Conservation (phyloP, 306 rosid species). For the Purshia tridentata region DNA sequence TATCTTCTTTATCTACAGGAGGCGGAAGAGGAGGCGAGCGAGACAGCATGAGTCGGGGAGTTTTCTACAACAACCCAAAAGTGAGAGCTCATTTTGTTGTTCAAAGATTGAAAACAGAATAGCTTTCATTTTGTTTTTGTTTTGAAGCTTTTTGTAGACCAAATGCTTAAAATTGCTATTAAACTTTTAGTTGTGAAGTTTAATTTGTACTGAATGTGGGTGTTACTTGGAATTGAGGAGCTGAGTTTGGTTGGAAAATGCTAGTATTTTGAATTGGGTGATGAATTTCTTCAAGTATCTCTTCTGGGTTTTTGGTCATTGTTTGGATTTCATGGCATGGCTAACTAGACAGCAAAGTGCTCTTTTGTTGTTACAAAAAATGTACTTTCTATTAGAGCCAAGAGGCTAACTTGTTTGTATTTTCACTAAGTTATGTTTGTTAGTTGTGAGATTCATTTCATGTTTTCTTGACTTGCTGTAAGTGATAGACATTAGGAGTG, state of each 20-base stretch:
- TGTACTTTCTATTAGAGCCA: no score
- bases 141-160: not conserved
- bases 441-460: not conserved
- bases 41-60: slow-evolving; percentile 2
- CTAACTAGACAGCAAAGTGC: not conserved
- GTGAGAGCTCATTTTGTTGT: slow-evolving; percentile 8
- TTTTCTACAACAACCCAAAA: slow-evolving; percentile 20
- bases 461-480: not conserved
- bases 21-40: slow-evolving; percentile 27
- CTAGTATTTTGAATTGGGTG: not conserved
- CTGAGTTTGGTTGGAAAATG: not conserved
- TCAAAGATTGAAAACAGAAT: not conserved
- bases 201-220: not conserved
- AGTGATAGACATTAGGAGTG: not conserved
- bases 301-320: not conserved
- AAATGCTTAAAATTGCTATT: no score
- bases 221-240: not conserved
- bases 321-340: not conserved
- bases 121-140: not conserved
- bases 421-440: no score
- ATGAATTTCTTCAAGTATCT: not conserved
- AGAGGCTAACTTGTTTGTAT: no score
- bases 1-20: slow-evolving; percentile 20
- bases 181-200: not conserved
- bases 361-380: not conserved